These are phyloP conservation scores for Potentilla sterilis DNA, from an alignment of 306 rosid genomes.

Conservation along the genomic window DNA sequence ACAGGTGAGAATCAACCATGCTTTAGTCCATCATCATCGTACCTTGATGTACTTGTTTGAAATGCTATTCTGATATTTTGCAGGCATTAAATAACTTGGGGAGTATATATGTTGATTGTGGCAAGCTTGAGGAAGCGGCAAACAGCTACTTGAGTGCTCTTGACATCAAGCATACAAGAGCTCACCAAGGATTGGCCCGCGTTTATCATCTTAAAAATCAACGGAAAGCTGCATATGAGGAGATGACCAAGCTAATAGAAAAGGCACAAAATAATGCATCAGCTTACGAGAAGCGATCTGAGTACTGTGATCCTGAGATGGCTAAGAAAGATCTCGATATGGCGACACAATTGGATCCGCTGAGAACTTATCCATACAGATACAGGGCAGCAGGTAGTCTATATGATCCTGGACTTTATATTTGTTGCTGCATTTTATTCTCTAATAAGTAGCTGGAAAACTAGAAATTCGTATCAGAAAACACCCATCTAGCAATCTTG, in stretches of 20 bases:
- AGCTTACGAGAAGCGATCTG: slow-evolving; percentile 85
- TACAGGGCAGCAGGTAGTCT: slow-evolving; percentile 82
- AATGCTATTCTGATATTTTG: slow-evolving; percentile 30
- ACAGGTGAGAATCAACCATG: slow-evolving; percentile 48
- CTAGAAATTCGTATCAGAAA: neutral
- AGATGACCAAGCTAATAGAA: slow-evolving; percentile 79
- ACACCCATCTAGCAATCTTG: neutral
- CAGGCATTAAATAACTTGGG: slow-evolving; percentile 84
- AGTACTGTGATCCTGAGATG: slow-evolving; percentile 72
- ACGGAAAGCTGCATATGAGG: slow-evolving; percentile 67
- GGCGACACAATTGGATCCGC: slow-evolving; percentile 67
- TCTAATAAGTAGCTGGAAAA: neutral
- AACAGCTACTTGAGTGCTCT: slow-evolving; percentile 78
- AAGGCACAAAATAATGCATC: slow-evolving; percentile 68
- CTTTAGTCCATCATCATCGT: slow-evolving; percentile 3
- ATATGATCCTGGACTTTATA: neutral
- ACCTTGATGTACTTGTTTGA: slow-evolving; percentile 22
- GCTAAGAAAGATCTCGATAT: slow-evolving; percentile 67
- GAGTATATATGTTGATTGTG: slow-evolving; percentile 70
- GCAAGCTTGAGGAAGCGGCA: slow-evolving; percentile 60
- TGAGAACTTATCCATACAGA: slow-evolving; percentile 81
- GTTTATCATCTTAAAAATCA: slow-evolving; percentile 66
- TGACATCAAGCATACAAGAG: slow-evolving; percentile 84
- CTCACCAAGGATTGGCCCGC: slow-evolving; percentile 85
- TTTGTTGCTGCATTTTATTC: neutral